Evolutionary conservation across 306 rosid genomes (phyloP).

Genomic region (Crotalaria pallida): DNA sequence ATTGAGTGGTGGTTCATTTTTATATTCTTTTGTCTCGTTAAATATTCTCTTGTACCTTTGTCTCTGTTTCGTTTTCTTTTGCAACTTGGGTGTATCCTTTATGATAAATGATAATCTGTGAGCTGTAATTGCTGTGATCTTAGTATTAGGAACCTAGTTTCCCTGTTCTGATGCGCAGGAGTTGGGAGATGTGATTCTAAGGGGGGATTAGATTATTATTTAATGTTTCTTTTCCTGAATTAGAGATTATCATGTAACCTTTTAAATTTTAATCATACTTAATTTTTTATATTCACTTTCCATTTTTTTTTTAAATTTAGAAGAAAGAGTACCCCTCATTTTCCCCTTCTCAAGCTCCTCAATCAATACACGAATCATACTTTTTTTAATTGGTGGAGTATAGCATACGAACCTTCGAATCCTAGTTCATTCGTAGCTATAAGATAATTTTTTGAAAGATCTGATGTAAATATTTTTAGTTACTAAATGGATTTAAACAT

Average conservation of each 20-base stretch:
- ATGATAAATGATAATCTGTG: neutral
- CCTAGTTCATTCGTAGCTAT: too few species aligned
- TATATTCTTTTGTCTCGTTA: constrained; percentile 19
- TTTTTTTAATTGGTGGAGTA: too few species aligned
- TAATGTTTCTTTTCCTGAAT: neutral
- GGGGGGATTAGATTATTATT: neutral
- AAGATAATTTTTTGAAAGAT: too few species aligned
- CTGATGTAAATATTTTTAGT: too few species aligned
- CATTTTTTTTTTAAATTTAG: neutral
- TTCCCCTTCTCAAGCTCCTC: too few species aligned
- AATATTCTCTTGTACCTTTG: neutral
- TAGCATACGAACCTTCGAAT: too few species aligned
- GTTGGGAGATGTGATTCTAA: neutral
- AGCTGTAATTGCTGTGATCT: neutral
- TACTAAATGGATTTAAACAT: too few species aligned
- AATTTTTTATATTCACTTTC: too few species aligned
- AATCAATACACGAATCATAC: neutral
- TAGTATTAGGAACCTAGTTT: neutral
- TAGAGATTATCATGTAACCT: too few species aligned
- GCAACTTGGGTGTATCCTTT: neutral
- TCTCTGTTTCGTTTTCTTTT: neutral
- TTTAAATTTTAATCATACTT: neutral
- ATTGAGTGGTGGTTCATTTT: constrained; percentile 24
- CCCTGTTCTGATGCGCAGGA: neutral
- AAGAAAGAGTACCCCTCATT: too few species aligned